Percentiles rank a stretch among this genome's conserved stretches.
phyloP scores from a whole-genome alignment of 768 basidiomycete species.

The Pleurotus tuoliensis region DNA sequence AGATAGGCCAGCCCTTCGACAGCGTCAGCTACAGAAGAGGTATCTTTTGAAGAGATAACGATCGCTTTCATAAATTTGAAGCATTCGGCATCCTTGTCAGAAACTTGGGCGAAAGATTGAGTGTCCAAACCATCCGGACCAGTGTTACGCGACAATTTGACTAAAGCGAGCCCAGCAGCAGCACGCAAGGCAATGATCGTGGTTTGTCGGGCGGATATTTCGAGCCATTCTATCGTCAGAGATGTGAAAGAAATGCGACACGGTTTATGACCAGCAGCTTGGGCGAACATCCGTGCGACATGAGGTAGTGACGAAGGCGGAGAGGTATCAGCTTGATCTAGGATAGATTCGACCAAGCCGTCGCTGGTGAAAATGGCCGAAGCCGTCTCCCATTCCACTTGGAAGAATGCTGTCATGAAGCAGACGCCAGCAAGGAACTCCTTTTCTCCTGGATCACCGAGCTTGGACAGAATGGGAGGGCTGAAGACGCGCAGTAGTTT shows the following conservation, averaged over 20 bases:
- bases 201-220: slow-evolving; percentile 46
- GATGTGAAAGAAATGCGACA: slow-evolving; percentile 61
- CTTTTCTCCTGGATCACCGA: slow-evolving; percentile 54
- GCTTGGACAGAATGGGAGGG: slow-evolving; percentile 40
- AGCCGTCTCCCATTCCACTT: slow-evolving; percentile 73
- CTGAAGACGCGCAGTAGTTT: slow-evolving; percentile 48
- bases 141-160: slow-evolving; percentile 69
- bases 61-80: slow-evolving; percentile 55
- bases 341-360: slow-evolving; percentile 57
- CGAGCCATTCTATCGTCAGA: slow-evolving; percentile 65
- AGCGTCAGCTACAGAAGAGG: slow-evolving; percentile 51
- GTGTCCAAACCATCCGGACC: slow-evolving; percentile 31
- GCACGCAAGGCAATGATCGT: slow-evolving; percentile 47
- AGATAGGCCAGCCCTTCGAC: slow-evolving; percentile 88
- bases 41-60: slow-evolving; percentile 32
- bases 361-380: slow-evolving; percentile 61
- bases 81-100: slow-evolving; percentile 39
- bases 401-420: slow-evolving; percentile 77
- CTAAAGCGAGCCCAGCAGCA: slow-evolving; percentile 67
- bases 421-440: slow-evolving; percentile 52
- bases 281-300: slow-evolving; percentile 70
- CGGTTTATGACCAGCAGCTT: slow-evolving; percentile 70
- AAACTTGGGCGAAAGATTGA: slow-evolving; percentile 6
- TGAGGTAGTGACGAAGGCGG: slow-evolving; percentile 43
- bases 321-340: slow-evolving; percentile 62